A percentile compares a stretch with the other conserved stretches of the same genome.
Evolutionary conservation across 768 basidiomycete genomes (phyloP).

Genomic region (Termitomyces sp.): DNA sequence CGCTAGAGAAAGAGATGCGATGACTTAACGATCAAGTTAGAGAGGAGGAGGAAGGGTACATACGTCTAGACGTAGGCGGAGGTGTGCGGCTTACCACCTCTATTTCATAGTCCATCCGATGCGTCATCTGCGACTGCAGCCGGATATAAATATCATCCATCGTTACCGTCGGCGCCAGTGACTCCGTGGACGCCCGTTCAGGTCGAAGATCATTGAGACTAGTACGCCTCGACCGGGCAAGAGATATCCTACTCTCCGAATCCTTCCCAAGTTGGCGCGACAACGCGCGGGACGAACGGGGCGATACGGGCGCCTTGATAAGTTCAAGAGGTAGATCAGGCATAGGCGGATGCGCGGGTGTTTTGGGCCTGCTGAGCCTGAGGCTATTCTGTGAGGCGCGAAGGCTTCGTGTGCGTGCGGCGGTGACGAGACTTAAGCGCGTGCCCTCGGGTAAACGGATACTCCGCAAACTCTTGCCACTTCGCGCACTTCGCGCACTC

Average conservation of each 20-base stretch:
- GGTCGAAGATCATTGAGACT: constrained; percentile 22
- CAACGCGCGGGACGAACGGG: constrained; percentile 6
- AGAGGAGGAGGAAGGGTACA: not conserved
- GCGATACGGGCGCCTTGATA: not conserved
- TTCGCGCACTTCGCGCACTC: constrained; percentile 34
- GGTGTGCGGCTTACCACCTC: constrained; percentile 32
- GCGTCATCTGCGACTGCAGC: constrained; percentile 16
- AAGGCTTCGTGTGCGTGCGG: constrained; percentile 63
- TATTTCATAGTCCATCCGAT: constrained; percentile 21
- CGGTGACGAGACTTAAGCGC: constrained; percentile 44
- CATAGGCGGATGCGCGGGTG: constrained; percentile 26
- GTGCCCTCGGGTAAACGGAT: constrained; percentile 19
- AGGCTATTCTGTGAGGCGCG: constrained; percentile 66
- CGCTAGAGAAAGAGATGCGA: not conserved
- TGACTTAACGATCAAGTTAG: not conserved
- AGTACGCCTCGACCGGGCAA: constrained; percentile 17
- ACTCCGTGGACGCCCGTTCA: not conserved
- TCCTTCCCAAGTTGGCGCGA: constrained; percentile 10
- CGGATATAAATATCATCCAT: constrained; percentile 28
- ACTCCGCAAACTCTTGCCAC: constrained; percentile 31
- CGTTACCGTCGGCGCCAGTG: constrained; percentile 18
- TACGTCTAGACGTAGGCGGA: constrained; percentile 14
- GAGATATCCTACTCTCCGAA: constrained; percentile 3
- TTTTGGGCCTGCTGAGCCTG: constrained; percentile 44
- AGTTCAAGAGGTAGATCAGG: constrained; percentile 28